A percentile compares a stretch with the other conserved stretches of the same genome.
Evolutionary conservation across 768 basidiomycete genomes (phyloP).

Genomic region (Tylopilus sp.): DNA sequence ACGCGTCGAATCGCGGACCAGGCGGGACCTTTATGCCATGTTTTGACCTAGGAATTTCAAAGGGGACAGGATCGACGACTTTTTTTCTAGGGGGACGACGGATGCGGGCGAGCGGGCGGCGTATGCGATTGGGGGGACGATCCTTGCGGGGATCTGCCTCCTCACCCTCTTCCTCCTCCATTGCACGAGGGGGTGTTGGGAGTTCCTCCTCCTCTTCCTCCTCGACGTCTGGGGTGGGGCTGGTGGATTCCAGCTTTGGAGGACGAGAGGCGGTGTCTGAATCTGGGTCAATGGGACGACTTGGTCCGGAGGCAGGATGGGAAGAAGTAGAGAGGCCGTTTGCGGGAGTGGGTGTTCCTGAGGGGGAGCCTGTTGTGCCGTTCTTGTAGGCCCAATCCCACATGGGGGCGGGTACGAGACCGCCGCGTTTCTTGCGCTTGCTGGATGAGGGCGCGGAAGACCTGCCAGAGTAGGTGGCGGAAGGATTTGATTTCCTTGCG

Average conservation of each 20-base stretch:
- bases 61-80: conserved; percentile 14
- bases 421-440: conserved; percentile 54
- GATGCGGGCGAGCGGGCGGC: neutral
- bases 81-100: conserved; percentile 5
- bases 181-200: conserved; percentile 45
- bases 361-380: conserved; percentile 22
- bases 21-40: conserved; percentile 1
- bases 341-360: conserved; percentile 6
- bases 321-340: conserved; percentile 2
- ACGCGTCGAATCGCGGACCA: neutral
- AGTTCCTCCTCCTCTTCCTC: conserved; percentile 42
- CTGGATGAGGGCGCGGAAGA: conserved; percentile 13
- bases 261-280: neutral
- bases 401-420: conserved; percentile 75
- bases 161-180: conserved; percentile 62
- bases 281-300: conserved; percentile 4
- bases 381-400: conserved; percentile 79
- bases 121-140: conserved; percentile 11
- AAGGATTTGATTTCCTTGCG: conserved; percentile 6
- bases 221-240: conserved; percentile 30
- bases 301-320: conserved; percentile 2
- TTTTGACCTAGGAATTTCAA: conserved; percentile 22
- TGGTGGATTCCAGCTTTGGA: conserved; percentile 1
- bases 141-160: conserved; percentile 26
- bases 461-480: conserved; percentile 2